A percentile compares a stretch with the other conserved stretches of the same genome.
These are phyloP conservation scores for Linum usitatissimum DNA, from an alignment of 345 rosid species.

Conservation along the genomic window DNA sequence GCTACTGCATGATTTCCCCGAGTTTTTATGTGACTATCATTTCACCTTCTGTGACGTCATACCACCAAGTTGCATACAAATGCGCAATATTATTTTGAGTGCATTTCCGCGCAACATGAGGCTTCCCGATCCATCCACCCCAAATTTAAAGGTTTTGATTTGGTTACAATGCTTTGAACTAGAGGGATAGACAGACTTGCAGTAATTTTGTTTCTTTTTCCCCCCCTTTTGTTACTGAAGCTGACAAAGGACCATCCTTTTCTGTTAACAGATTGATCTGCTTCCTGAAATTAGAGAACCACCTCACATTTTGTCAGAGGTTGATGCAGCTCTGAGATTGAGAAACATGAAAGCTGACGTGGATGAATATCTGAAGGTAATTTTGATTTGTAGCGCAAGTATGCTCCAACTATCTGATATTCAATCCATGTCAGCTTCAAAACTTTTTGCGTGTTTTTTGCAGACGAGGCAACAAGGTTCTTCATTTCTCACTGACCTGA, in stretches of 20 bases:
- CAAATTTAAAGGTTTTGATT: constrained; percentile 50
- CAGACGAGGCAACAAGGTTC: constrained; percentile 76
- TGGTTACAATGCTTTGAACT: not conserved
- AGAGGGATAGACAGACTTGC: too few species aligned
- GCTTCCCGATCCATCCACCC: constrained; percentile 97
- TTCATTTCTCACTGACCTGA: constrained; percentile 60
- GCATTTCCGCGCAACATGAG: constrained; percentile 95
- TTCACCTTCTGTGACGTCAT: constrained; percentile 95
- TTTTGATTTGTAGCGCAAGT: not conserved
- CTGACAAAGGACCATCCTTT: not conserved
- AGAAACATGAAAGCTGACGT: constrained; percentile 80
- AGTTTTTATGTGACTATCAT: constrained; percentile 94
- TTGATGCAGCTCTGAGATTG: constrained; percentile 70
- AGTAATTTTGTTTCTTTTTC: not conserved
- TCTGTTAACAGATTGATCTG: constrained; percentile 65
- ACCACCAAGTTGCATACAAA: constrained; percentile 97
- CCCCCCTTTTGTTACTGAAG: not conserved
- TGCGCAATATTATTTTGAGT: constrained; percentile 92
- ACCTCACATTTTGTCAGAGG: constrained; percentile 80
- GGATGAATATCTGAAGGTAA: constrained; percentile 92
- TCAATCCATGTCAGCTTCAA: too few species aligned
- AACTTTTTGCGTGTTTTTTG: not conserved
- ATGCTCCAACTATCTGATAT: not conserved
- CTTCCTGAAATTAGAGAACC: constrained; percentile 80
- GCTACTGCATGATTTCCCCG: constrained; percentile 95